These are phyloP conservation scores for Lentinula boryana DNA, from an alignment of 768 basidiomycete genomes.

Conservation along the genomic window DNA sequence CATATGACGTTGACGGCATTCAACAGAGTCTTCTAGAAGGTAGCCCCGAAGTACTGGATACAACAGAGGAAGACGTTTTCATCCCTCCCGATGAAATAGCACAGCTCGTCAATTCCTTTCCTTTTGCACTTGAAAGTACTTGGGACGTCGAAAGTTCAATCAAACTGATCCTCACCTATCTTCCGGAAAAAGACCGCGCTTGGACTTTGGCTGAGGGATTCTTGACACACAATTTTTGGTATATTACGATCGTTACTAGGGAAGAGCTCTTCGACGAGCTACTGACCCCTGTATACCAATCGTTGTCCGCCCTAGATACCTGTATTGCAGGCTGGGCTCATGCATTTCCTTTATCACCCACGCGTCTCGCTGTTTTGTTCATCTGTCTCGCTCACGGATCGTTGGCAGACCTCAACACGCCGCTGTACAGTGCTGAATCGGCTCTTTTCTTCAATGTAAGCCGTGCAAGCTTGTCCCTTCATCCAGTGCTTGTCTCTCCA, in stretches of 20 bases:
- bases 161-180: slow-evolving; percentile 17
- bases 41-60: neutral
- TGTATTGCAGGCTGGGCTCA: neutral
- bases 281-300: slow-evolving; percentile 22
- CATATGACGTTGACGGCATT: neutral
- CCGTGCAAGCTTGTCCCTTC: slow-evolving; percentile 10
- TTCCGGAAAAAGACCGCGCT: slow-evolving; percentile 30
- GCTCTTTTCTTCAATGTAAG: slow-evolving; percentile 12
- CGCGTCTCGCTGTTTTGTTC: slow-evolving; percentile 22
- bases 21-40: neutral
- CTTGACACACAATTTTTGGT: slow-evolving; percentile 27
- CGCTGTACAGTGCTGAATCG: slow-evolving; percentile 18
- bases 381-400: slow-evolving; percentile 29
- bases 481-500: slow-evolving; percentile 6
- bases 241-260: neutral
- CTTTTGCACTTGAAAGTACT: slow-evolving; percentile 16
- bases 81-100: slow-evolving; percentile 14
- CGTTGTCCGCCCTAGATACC: slow-evolving; percentile 16
- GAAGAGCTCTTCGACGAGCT: slow-evolving; percentile 28
- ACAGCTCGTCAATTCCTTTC: slow-evolving; percentile 17
- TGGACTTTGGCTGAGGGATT: slow-evolving; percentile 39
- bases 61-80: slow-evolving; percentile 7
- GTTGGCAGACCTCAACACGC: slow-evolving; percentile 28
- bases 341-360: slow-evolving; percentile 14
- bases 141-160: slow-evolving; percentile 14